Evolutionary conservation across 108 stramenopile species (phyloP), one percentile per base, ranked within the genome.

Genomic region (Stephanodiscus triporus): DNA sequence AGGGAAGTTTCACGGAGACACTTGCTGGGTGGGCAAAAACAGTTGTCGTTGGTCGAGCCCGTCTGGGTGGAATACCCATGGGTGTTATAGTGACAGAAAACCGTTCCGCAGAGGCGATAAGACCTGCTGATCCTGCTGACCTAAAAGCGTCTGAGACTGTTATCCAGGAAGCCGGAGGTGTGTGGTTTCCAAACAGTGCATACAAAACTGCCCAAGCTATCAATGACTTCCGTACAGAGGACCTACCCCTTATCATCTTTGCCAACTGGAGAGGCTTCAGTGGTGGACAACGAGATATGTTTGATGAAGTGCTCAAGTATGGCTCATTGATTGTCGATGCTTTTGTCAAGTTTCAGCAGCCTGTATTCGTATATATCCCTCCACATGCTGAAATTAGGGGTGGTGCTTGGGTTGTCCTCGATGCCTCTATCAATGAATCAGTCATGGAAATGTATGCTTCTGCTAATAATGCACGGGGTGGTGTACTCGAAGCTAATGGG

Each of bases 211-310:
- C 98, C 3, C 97, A 98, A 75, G 98, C 98, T 27, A 98, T 99
- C 86, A 91, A 90, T 23, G 99, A 99, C 83, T 98, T 99, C 82
- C 84, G 96, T 59, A 93, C 94, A 8, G 99, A 99, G 68, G 97
- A 96, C 63, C 85, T 99, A 27, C 99, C 99, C 48, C 76, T 98
- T 23, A 95, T 99, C 61, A 89, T 99, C 30, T 98, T 99, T 66
- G 98, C 98, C 58, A 99, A 99, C 87, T 99, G 99, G 99, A 85
- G 99, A 48, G 99, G 99, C 50, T 99, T 99, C 83, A 97, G 95
- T 66, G 99, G 99, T 26, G 99, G 99, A 0, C 97, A 97, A 78
- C 84, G 99, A 38, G 99, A 99, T 75, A 99, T 99, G 99, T 99
- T 98, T 80, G 98, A 99, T 73, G 97, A 99, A 84, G 96, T 99